A percentile compares a stretch with the other conserved stretches of the same genome.
Evolutionary conservation across 2,329 filamentous ascomycete genomes (phyloP).

Genomic region (Ophiocordyceps sinensis): DNA sequence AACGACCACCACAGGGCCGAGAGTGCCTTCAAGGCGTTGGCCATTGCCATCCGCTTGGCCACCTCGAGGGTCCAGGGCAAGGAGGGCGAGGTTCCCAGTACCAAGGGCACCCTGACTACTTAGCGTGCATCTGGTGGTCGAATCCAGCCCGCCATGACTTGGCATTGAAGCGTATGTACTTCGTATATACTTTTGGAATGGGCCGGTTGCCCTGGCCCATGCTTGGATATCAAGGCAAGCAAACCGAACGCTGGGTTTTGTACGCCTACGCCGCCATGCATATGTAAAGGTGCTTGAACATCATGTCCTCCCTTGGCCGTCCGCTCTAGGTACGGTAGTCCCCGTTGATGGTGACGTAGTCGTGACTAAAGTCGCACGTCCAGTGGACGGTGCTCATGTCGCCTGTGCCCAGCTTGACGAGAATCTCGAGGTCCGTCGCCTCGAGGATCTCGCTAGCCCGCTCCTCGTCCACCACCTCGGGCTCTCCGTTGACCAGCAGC

Average conservation of each 20-base stretch:
- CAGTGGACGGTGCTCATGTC: slow-evolving; percentile 58
- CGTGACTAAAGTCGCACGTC: slow-evolving; percentile 79
- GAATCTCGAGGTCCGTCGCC: slow-evolving; percentile 64
- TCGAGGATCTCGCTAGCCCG: slow-evolving; percentile 66
- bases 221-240: too few species aligned
- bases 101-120: slow-evolving; percentile 74
- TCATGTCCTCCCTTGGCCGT: neutral
- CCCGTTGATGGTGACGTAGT: slow-evolving; percentile 58
- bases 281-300: neutral
- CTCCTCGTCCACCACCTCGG: slow-evolving; percentile 62
- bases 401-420: slow-evolving; percentile 58
- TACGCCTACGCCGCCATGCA: slow-evolving; percentile 1
- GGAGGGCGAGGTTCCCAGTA: slow-evolving; percentile 89
- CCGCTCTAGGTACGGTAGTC: slow-evolving; percentile 46
- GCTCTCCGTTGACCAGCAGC: slow-evolving; percentile 65
- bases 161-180: too few species aligned
- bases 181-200: too few species aligned
- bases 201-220: too few species aligned
- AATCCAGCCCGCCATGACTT: neutral
- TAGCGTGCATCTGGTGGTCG: slow-evolving; percentile 13
- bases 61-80: slow-evolving; percentile 60
- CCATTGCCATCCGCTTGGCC: slow-evolving; percentile 69
- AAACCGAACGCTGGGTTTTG: neutral
- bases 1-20: slow-evolving; percentile 96
- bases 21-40: slow-evolving; percentile 93